Percentiles rank a stretch among this genome's conserved stretches.
phyloP scores from a whole-genome alignment of 768 basidiomycete species.

The Butyriboletus loyo region DNA sequence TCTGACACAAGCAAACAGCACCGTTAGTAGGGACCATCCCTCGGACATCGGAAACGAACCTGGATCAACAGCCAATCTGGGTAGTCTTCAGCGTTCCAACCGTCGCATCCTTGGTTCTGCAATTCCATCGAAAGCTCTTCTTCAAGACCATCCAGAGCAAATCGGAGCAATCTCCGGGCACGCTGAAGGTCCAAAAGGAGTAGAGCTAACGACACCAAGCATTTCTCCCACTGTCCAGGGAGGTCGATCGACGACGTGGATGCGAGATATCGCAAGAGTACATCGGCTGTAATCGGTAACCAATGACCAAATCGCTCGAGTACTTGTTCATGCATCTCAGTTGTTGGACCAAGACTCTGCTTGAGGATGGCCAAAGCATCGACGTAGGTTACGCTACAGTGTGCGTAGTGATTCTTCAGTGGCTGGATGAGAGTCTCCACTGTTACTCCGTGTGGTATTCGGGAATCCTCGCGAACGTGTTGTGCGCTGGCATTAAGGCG shows the following conservation, averaged over 20 bases:
- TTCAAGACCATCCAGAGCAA: too few relatives aligned
- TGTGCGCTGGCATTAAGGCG: neutral
- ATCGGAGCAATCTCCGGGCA: slow-evolving; percentile 3
- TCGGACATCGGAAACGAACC: slow-evolving; percentile 12
- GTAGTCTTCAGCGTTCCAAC: slow-evolving; percentile 12
- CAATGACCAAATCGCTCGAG: slow-evolving; percentile 23
- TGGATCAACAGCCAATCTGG: slow-evolving; percentile 45
- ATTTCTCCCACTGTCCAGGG: slow-evolving; percentile 25
- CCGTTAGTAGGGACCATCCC: neutral
- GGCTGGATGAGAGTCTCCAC: neutral
- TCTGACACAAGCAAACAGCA: slow-evolving; percentile 20
- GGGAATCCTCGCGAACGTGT: neutral
- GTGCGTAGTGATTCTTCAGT: neutral
- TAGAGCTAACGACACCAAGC: slow-evolving; percentile 30
- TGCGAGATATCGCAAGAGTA: neutral
- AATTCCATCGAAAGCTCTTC: slow-evolving; percentile 25
- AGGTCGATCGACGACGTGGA: slow-evolving; percentile 2
- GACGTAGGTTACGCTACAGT: neutral
- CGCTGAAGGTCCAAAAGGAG: slow-evolving; percentile 16
- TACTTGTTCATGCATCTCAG: neutral
- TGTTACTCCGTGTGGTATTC: neutral
- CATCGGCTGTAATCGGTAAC: slow-evolving; percentile 24
- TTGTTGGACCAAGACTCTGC: slow-evolving; percentile 10
- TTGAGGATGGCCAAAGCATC: neutral
- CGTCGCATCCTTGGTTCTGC: slow-evolving; percentile 13